A percentile compares a stretch with the other conserved stretches of the same genome.
Evolutionary conservation across 2,329 filamentous ascomycete species (phyloP).

Genomic region (Falciphora oryzae): DNA sequence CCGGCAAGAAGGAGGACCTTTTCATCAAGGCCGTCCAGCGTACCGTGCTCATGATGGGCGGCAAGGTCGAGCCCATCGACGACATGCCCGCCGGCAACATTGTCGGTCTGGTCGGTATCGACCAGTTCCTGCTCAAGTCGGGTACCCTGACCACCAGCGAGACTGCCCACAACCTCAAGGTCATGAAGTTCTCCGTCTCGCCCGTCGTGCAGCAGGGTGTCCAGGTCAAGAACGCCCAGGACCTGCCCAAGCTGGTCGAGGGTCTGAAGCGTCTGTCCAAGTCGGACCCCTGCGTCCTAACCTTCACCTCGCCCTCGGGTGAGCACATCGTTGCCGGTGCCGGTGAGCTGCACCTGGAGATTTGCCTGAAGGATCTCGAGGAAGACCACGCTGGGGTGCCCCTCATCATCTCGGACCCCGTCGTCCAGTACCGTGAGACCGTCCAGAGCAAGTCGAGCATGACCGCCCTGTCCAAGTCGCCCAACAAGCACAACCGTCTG

Average conservation of each 20-base stretch:
- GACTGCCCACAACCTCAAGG: conserved; percentile 99
- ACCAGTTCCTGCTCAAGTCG: conserved; percentile 99
- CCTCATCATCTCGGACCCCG: conserved; percentile 94
- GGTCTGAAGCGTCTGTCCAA: conserved; percentile 99
- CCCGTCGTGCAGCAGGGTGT: conserved; percentile 98
- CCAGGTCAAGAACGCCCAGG: conserved; percentile 99
- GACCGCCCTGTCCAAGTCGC: conserved; percentile 96
- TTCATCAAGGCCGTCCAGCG: conserved; percentile 99
- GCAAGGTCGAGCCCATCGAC: conserved; percentile 95
- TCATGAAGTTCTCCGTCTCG: conserved; percentile 99
- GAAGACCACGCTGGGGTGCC: conserved; percentile 98
- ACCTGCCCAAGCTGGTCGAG: conserved; percentile 99
- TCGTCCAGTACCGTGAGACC: conserved; percentile 98
- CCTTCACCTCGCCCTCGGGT: conserved; percentile 81
- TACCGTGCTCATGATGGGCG: conserved; percentile 99
- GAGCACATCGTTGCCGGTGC: conserved; percentile 99
- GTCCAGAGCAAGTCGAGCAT: conserved; percentile 82
- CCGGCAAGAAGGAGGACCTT: conserved; percentile 97
- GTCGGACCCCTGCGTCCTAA: conserved; percentile 98
- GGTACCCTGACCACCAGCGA: conserved; percentile 97
- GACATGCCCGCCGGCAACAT: conserved; percentile 99
- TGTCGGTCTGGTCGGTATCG: conserved; percentile 97
- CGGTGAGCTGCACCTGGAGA: conserved; percentile 98
- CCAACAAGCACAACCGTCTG: conserved; percentile 99
- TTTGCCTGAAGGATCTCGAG: conserved; percentile 99